Conservation (phyloP, 176 grass and related monocot species). For the Ananas comosus region DNA sequence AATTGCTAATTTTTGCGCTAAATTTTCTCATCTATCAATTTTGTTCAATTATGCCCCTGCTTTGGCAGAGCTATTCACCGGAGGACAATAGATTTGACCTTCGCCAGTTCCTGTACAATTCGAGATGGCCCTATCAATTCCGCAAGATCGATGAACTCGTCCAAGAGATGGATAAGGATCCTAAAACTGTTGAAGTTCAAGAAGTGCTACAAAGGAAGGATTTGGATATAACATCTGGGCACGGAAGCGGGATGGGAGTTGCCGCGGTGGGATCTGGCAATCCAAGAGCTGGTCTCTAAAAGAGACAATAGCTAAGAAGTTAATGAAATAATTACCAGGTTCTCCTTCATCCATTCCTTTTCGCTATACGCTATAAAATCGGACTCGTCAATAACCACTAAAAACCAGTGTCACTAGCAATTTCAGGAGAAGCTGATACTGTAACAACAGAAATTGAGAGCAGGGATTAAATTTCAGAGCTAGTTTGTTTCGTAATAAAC, state of each 20-base stretch:
- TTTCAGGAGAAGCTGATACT: background rate
- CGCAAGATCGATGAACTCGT: slow-evolving; percentile 80
- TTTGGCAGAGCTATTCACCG: slow-evolving; percentile 94
- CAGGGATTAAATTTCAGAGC: too few relatives aligned
- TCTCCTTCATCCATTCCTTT: background rate
- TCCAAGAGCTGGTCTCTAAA: slow-evolving; percentile 55
- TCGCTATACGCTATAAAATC: background rate
- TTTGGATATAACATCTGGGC: slow-evolving; percentile 3
- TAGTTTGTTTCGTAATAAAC: too few relatives aligned
- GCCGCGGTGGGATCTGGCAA: slow-evolving; percentile 51
- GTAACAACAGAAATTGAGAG: background rate
- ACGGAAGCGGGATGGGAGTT: slow-evolving; percentile 76
- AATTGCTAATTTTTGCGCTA: background rate
- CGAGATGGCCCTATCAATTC: slow-evolving; percentile 81
- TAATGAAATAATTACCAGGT: background rate
- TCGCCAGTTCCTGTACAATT: slow-evolving; percentile 91
- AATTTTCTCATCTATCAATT: background rate
- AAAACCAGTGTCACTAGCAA: background rate
- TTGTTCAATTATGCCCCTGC: background rate
- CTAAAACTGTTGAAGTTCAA: slow-evolving; percentile 22
- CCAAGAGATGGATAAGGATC: slow-evolving; percentile 43
- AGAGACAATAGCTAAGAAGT: background rate
- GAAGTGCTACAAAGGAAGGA: slow-evolving; percentile 14
- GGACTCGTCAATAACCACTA: background rate
- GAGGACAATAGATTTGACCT: slow-evolving; percentile 94